Evolutionary conservation across 495 filamentous ascomycete species (phyloP), one percentile per base, ranked within the genome.

Genomic region (Diplogelasinospora grovesii): DNA sequence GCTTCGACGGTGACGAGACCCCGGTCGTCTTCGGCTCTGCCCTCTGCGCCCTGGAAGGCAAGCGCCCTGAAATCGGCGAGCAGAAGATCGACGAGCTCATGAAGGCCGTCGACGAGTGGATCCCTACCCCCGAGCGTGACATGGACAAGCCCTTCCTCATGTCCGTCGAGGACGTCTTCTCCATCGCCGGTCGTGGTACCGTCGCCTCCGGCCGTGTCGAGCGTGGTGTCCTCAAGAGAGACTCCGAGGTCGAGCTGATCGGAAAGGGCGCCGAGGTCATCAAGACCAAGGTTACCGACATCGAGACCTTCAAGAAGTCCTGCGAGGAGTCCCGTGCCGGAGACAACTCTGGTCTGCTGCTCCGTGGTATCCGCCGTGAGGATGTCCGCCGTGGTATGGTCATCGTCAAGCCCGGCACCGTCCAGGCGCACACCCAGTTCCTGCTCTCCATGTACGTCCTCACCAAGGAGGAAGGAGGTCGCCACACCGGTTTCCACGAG

Each of bases 241-340:
- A 96, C 64, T 67, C 73, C 35, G 92, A 98, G 56, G 82, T 98
- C 41, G 92, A 98, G 71, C 76, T 98, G 46, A 70, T 97, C 51
- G 92, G 92, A 56, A 92, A 86, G 66, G 75, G 77, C 49, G 64
- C 63, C 27, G 68, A 69, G 15, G 70, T 86, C 46, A 85, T 95
- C 71, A 95, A 92, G 78, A 96, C 93, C 60, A 97, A 95, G 73
- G 89, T 98, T 43, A 98, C 92, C 55, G 92, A 97, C 57, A 95
- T 97, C 59, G 92, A 98, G 73, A 97, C 89, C 44, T 98, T 98
- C 77, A 93, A 97, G 77, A 98, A 98, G 75, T 87, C 85, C 33
- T 94, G 89, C 66, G 86, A 92, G 37, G 86, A 94, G 67, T 86
- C 87, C 45, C 77, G 82, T 45, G 92, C 92, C 39, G 92, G 92